These are phyloP conservation scores for Vicia sativa DNA, from an alignment of 306 rosid species.

Conservation along the genomic window DNA sequence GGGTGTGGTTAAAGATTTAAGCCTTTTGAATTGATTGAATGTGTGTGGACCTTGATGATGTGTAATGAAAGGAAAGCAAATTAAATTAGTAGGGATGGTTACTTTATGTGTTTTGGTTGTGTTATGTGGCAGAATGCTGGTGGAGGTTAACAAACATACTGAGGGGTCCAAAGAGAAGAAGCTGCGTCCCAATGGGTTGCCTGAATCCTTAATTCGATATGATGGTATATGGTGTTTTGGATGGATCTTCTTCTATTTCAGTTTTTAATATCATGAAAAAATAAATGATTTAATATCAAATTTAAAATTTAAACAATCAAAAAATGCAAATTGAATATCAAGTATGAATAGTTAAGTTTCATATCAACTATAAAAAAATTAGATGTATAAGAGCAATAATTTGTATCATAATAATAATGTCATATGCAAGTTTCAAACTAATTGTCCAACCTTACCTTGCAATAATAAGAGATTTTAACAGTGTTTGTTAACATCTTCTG, in stretches of 20 bases:
- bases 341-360: too few relatives aligned
- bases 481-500: constrained; percentile 24
- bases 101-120: constrained; percentile 5
- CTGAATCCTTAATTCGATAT: constrained; percentile 82
- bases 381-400: too few relatives aligned
- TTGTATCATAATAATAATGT: too few relatives aligned
- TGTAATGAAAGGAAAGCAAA: constrained; percentile 8
- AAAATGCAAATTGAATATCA: not conserved
- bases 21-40: constrained; percentile 18
- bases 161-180: constrained; percentile 86
- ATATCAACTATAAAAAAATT: too few relatives aligned
- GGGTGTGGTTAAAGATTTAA: constrained; percentile 16
- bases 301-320: not conserved
- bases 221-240: constrained; percentile 63
- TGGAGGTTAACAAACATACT: constrained; percentile 92
- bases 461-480: too few relatives aligned
- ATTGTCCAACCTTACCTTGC: too few relatives aligned
- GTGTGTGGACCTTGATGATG: constrained; percentile 33
- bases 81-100: not conserved
- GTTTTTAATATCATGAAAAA: not conserved
- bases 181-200: constrained; percentile 91
- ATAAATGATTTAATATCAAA: not conserved
- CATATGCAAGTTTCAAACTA: too few relatives aligned
- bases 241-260: constrained; percentile 13
- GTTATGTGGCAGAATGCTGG: constrained; percentile 67